A percentile compares a stretch with the other conserved stretches of the same genome.
Conservation (phyloP, 345 rosid species). For the Erysimum cheiranthoides region DNA sequence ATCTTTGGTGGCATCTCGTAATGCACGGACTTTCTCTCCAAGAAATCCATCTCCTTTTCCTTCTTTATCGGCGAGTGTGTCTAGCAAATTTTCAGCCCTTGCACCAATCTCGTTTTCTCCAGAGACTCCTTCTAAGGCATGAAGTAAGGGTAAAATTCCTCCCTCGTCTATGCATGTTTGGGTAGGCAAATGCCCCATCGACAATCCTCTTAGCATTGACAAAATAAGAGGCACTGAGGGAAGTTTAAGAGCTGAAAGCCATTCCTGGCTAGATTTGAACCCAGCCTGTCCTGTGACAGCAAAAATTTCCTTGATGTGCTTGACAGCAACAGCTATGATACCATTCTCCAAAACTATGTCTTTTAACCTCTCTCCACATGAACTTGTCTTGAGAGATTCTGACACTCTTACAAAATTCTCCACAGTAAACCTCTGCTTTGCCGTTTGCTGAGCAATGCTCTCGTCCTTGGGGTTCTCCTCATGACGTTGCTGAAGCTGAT, state of each 20-base stretch:
- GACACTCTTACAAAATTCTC: conserved; percentile 96
- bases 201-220: conserved; percentile 92
- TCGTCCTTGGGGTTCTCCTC: conserved; percentile 82
- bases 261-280: conserved; percentile 72
- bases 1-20: conserved; percentile 90
- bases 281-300: conserved; percentile 81
- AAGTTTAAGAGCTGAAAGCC: conserved; percentile 77
- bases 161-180: conserved; percentile 87
- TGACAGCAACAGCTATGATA: conserved; percentile 79
- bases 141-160: conserved; percentile 83
- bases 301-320: conserved; percentile 75
- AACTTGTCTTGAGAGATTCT: conserved; percentile 96
- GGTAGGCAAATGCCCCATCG: conserved; percentile 95
- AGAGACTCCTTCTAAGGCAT: conserved; percentile 89
- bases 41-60: conserved; percentile 96
- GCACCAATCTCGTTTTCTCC: conserved; percentile 98
- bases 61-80: conserved; percentile 87
- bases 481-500: conserved; percentile 72
- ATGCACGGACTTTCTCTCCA: conserved; percentile 70
- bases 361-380: conserved; percentile 95
- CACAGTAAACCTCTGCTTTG: conserved; percentile 74
- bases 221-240: conserved; percentile 90
- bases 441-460: conserved; percentile 66
- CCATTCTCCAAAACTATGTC: conserved; percentile 92
- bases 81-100: conserved; percentile 95